Evolutionary conservation across 176 grass and related monocot genomes (phyloP).

Genomic region (Otatea glauca): DNA sequence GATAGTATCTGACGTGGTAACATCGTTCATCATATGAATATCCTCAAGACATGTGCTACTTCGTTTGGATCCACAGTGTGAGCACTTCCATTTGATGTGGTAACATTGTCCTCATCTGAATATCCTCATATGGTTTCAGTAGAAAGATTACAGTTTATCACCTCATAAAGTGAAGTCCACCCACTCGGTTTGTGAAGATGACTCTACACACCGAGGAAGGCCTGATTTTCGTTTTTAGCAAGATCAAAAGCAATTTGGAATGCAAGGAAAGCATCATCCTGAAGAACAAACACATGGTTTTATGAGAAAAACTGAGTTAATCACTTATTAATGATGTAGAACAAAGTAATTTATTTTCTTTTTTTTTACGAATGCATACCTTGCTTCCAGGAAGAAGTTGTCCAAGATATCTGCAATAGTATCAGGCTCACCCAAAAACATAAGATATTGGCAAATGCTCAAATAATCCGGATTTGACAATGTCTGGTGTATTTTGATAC

Average conservation of each 20-base stretch:
- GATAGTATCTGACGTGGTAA: too few relatives aligned
- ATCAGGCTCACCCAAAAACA: constrained; percentile 56
- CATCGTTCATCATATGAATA: too few relatives aligned
- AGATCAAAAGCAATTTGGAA: constrained; percentile 67
- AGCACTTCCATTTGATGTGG: constrained; percentile 49
- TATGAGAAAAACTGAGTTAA: neutral
- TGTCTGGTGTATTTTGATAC: neutral
- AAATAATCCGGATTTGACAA: neutral
- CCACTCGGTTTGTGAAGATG: constrained; percentile 38
- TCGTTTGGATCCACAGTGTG: constrained; percentile 54
- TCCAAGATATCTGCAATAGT: constrained; percentile 51
- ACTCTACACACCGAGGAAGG: constrained; percentile 62
- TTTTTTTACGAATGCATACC: constrained; percentile 33
- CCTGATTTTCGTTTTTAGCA: constrained; percentile 74
- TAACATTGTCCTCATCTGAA: constrained; percentile 64
- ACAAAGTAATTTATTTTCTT: too few relatives aligned
- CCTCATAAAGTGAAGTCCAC: constrained; percentile 35
- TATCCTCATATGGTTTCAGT: constrained; percentile 48
- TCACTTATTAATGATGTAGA: too few relatives aligned
- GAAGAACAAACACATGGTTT: constrained; percentile 37
- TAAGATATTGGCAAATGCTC: constrained; percentile 64
- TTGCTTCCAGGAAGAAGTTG: constrained; percentile 55
- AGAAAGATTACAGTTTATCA: constrained; percentile 47
- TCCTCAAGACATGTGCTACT: constrained; percentile 24
- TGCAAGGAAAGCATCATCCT: constrained; percentile 81